Evolutionary conservation across 2,329 filamentous ascomycete genomes (phyloP), one percentile per base, ranked within the genome.

Genomic region (Aspergillus jensenii): DNA sequence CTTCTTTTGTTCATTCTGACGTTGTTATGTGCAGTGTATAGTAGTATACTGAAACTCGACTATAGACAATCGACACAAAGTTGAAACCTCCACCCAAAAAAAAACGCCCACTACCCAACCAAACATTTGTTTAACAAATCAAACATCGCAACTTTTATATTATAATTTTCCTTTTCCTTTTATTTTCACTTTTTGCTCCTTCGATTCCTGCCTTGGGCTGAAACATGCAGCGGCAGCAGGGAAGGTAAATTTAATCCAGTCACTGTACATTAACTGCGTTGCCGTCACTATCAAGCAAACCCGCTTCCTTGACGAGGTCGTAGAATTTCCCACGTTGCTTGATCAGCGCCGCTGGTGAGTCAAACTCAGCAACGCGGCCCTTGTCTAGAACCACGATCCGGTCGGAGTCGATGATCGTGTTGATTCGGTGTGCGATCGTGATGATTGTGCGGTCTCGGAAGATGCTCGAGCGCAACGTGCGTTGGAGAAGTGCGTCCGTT

Each of bases 371-470:
- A 43, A 99, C 93, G 68, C 87, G 85, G 44, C 95, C 95, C 75
- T 90, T 89, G 71, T 98, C 92, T 6, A 99, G 84, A 50, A 99
- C 95, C 37, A 99, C 88, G 61, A 99, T 95, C 51, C 93, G 87
- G 78, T 99, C 93, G 60, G 84, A 87, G 69, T 89, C 86, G 14
- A 99, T 83, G 68, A 99, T 98, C 11, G 95, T 99, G 79, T 98
- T 98, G 79, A 99, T 96, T 55, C 95, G 88, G 79, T 99, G 95
- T 25, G 95, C 95, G 69, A 99, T 96, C 1, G 95, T 99, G 75
- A 99, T 96, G 75, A 99, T 98, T 39, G 95, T 99, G 54, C 91
- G 87, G 76, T 97, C 91, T 61, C 88, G 84, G 78, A 99, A 99
- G 73, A 87, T 82, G 67, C 76, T 83, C 69, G 82, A 86, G 56